Evolutionary conservation across 2,329 filamentous ascomycete genomes (phyloP), one percentile per base, ranked within the genome.

Genomic region (Verticillium nonalfalfae): DNA sequence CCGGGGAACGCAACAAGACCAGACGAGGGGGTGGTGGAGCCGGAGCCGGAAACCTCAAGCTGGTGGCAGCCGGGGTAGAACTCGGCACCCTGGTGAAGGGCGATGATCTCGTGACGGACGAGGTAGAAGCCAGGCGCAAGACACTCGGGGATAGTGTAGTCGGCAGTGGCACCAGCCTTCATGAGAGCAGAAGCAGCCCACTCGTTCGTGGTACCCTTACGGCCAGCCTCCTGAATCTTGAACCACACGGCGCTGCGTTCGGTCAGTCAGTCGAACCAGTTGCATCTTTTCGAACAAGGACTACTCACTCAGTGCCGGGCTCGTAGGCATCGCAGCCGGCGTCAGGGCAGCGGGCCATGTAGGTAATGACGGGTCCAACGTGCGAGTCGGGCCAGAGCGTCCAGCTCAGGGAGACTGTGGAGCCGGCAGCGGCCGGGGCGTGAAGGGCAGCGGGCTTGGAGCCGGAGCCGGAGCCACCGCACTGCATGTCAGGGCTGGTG

Each of bases 271-370:
- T 45, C 31, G n/a, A 34, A n/a, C 4, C 7, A 3, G 18, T 4
- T 21, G 38, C 36, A 15, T 10, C 15, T 36, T 31, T 7, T 11
- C 3, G 18, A n/a, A 9, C 14, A 38, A 9, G n/a, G 35, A 11
- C 11, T 26, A 68, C 73, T 63, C 65, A 78, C 74, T 68, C 71
- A 9, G 73, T 78, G 0, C 76, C 78, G 7, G 83, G 83, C 63
- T 76, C 70, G 66, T 76, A 85, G 58, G 74, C 72, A 60, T 79
- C 76, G 70, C 83, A 85, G 6, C 82, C 78, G 0, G 73, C 70
- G 57, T 81, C 78, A 0, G 83, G 81, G 70, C 85, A 87, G 56
- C 76, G 75, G 14, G 84, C 84, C 82, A 87, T 84, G 69, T 86
- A 86, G 2, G 84, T 86, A 60, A 86, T 73, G 3, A 80, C 70